Conservation (phyloP, 2,329 filamentous ascomycete genomes). For the Aspergillus sojae region DNA sequence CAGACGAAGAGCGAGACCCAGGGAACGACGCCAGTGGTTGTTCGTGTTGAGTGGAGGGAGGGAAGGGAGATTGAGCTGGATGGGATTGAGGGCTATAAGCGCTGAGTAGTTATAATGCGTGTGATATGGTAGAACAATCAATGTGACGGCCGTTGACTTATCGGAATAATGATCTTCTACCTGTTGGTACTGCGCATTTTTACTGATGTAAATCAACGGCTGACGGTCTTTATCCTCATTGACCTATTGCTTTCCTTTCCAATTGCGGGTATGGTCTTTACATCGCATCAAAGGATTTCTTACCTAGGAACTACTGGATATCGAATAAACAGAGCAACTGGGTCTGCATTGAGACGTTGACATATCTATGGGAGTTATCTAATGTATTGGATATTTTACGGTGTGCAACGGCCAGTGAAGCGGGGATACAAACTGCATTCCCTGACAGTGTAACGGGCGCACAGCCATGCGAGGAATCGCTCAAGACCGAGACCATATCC, state of each 20-base stretch:
- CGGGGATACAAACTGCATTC: conserved; percentile 58
- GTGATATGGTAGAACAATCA: not conserved
- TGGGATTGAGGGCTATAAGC: not conserved
- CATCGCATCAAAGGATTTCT: not conserved
- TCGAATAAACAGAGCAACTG: not conserved
- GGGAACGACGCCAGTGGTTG: not conserved
- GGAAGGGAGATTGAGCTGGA: not conserved
- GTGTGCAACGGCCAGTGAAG: conserved; percentile 54
- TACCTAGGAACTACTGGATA: not conserved
- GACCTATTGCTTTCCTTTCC: not conserved
- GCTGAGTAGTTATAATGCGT: not conserved
- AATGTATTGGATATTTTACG: conserved; percentile 31
- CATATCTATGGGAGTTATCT: conserved; percentile 10
- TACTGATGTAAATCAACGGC: not conserved
- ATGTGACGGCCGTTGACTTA: not conserved
- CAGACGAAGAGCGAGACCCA: not conserved
- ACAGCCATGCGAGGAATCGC: conserved; percentile 72
- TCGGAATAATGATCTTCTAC: not conserved
- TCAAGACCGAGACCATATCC: conserved; percentile 93
- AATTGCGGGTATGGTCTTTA: not conserved
- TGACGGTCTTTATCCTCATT: not conserved
- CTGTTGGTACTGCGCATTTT: not conserved
- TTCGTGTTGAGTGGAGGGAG: not conserved
- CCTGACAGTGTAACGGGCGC: conserved; percentile 66
- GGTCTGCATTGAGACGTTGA: not conserved